phyloP scores from a whole-genome alignment of 306 rosid species.

The Castanopsis chinensis region DNA sequence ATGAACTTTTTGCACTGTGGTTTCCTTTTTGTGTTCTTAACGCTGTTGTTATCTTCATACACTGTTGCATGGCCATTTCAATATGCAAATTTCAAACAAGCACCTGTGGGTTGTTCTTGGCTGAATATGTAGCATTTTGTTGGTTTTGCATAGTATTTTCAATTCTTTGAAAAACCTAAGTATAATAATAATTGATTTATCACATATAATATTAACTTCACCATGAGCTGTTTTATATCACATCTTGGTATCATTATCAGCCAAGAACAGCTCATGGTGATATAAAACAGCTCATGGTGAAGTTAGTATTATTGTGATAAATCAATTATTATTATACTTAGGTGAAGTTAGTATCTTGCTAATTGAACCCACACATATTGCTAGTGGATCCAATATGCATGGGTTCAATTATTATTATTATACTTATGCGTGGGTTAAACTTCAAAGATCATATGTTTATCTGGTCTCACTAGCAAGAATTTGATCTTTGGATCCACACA shows the following conservation, averaged over 20 bases:
- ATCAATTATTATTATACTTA: too few relatives aligned
- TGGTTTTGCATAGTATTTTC: neutral
- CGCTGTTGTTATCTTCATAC: slow-evolving; percentile 22
- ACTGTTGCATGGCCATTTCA: slow-evolving; percentile 10
- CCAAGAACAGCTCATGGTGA: too few relatives aligned
- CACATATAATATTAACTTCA: neutral
- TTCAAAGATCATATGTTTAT: too few relatives aligned
- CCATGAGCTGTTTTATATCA: neutral
- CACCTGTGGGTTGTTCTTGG: neutral
- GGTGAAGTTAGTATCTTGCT: too few relatives aligned
- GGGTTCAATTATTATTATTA: too few relatives aligned
- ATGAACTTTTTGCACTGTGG: slow-evolving; percentile 18
- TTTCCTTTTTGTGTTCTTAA: slow-evolving; percentile 31
- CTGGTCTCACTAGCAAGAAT: too few relatives aligned
- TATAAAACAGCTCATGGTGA: too few relatives aligned
- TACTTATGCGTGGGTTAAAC: too few relatives aligned
- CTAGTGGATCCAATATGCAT: too few relatives aligned
- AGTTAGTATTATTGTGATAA: too few relatives aligned
- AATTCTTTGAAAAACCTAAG: neutral
- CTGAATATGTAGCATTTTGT: slow-evolving; percentile 6
- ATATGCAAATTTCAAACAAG: slow-evolving; percentile 9
- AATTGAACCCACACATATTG: too few relatives aligned
- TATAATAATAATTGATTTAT: neutral
- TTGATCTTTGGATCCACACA: too few relatives aligned
- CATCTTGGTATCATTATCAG: neutral